A percentile compares a stretch with the other conserved stretches of the same genome.
Conservation (phyloP, 768 basidiomycete genomes). For the Tylopilus subfusipes region DNA sequence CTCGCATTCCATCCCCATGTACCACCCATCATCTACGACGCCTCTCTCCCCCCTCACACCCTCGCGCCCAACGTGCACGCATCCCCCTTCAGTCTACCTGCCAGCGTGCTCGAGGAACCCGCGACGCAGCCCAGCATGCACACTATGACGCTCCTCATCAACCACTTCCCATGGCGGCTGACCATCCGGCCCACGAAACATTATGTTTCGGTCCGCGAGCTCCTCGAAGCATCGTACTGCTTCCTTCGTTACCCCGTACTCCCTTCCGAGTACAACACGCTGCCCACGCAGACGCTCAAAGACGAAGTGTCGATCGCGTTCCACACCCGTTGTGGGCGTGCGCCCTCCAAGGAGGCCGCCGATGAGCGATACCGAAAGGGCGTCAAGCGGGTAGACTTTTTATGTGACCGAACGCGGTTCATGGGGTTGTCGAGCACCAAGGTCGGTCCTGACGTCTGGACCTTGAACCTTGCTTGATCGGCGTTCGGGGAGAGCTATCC, state of each 20-base stretch:
- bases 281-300: constrained; percentile 33
- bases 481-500: constrained; percentile 9
- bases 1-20: no score
- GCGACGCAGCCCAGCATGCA: constrained; percentile 32
- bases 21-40: constrained; percentile 22
- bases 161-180: constrained; percentile 34
- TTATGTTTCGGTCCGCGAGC: constrained; percentile 44
- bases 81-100: constrained; percentile 24
- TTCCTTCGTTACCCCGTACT: constrained; percentile 41
- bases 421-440: constrained; percentile 43
- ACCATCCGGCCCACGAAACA: constrained; percentile 27
- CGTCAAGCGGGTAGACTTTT: constrained; percentile 53
- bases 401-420: constrained; percentile 42
- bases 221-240: constrained; percentile 44
- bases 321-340: constrained; percentile 36
- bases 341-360: constrained; percentile 28
- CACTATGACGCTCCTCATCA: constrained; percentile 29
- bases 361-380: constrained; percentile 45
- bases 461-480: constrained; percentile 27
- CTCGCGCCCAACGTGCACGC: constrained; percentile 25
- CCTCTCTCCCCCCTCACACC: constrained; percentile 16
- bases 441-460: constrained; percentile 37
- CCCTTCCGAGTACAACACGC: constrained; percentile 37
- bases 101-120: constrained; percentile 23
- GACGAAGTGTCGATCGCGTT: constrained; percentile 43